Evolutionary conservation across 2,329 filamentous ascomycete genomes (phyloP).

Genomic region (Fusarium continuum): DNA sequence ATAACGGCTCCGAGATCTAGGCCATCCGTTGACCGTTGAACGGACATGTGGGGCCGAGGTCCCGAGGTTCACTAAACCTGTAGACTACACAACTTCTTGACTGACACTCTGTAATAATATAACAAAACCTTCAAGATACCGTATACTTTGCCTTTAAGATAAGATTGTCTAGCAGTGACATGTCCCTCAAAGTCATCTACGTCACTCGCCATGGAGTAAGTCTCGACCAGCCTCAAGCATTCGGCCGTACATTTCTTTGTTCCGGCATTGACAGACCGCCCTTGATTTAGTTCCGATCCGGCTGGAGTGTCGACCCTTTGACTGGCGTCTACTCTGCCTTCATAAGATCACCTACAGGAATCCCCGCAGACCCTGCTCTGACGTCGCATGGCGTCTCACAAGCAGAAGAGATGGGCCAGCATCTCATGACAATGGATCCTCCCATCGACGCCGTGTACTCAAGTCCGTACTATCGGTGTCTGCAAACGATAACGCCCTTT

Average conservation of each 20-base stretch:
- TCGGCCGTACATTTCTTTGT: background rate
- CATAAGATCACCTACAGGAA: conserved; percentile 84
- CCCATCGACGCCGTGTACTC: conserved; percentile 82
- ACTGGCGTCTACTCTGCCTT: conserved; percentile 80
- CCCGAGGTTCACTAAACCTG: conserved; percentile 19
- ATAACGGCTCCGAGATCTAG: conserved; percentile 6
- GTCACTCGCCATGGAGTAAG: conserved; percentile 79
- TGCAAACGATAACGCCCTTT: conserved; percentile 83
- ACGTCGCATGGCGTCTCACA: conserved; percentile 88
- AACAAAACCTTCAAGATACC: background rate
- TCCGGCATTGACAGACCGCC: conserved; percentile 25
- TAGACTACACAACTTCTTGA: background rate
- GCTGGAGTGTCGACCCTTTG: conserved; percentile 83
- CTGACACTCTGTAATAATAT: background rate
- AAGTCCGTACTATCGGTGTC: conserved; percentile 86
- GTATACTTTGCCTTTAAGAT: no score
- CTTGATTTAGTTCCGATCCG: conserved; percentile 78
- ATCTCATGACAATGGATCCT: conserved; percentile 70
- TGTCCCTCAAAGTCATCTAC: conserved; percentile 77
- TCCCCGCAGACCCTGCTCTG: conserved; percentile 86
- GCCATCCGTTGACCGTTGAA: background rate
- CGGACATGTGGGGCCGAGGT: conserved; percentile 33
- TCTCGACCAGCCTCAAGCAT: conserved; percentile 30
- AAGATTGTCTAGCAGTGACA: conserved; percentile 45
- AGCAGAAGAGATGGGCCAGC: conserved; percentile 76